phyloP scores from a whole-genome alignment of 805 yeast genomes.

The Sungouiella blattae region DNA sequence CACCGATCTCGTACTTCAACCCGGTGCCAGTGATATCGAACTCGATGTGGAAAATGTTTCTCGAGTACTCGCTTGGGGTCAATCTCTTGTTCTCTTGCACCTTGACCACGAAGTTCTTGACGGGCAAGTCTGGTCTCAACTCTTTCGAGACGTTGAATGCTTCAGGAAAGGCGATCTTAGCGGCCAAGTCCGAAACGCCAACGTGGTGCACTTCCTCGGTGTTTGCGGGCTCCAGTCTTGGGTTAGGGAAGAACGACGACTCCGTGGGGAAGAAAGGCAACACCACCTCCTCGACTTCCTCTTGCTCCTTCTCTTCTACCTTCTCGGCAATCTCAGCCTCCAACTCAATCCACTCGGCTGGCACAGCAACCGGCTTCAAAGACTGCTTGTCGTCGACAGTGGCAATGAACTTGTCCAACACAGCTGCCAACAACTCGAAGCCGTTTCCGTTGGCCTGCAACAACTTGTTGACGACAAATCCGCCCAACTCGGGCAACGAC shows the following conservation, averaged over 20 bases:
- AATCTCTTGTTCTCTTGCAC: conserved; percentile 90
- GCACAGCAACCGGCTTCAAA: conserved; percentile 34
- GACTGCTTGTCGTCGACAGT: conserved; percentile 47
- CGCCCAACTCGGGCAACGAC: conserved; percentile 58
- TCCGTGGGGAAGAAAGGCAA: conserved; percentile 58
- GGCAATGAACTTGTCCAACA: conserved; percentile 61
- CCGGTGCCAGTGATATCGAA: conserved; percentile 91
- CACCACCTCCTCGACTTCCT: conserved; percentile 20
- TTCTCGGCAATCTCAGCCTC: conserved; percentile 35
- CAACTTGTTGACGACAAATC: conserved; percentile 70
- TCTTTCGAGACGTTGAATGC: conserved; percentile 57
- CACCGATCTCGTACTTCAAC: conserved; percentile 88
- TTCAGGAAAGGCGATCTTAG: conserved; percentile 76
- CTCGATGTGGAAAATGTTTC: conserved; percentile 95
- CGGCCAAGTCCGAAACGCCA: conserved; percentile 49
- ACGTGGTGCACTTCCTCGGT: conserved; percentile 35
- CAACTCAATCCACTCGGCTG: conserved; percentile 31
- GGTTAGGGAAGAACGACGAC: conserved; percentile 63
- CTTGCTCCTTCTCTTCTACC: conserved; percentile 19
- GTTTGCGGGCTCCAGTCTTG: conserved; percentile 34
- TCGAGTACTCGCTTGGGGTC: conserved; percentile 84
- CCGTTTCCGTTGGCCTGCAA: conserved; percentile 79
- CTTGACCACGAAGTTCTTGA: conserved; percentile 77
- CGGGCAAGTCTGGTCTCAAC: conserved; percentile 88
- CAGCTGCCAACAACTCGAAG: conserved; percentile 74